Base-by-base conservation (phyloP, 441 rosid species). In the Eutrema salsugineum region DNA sequence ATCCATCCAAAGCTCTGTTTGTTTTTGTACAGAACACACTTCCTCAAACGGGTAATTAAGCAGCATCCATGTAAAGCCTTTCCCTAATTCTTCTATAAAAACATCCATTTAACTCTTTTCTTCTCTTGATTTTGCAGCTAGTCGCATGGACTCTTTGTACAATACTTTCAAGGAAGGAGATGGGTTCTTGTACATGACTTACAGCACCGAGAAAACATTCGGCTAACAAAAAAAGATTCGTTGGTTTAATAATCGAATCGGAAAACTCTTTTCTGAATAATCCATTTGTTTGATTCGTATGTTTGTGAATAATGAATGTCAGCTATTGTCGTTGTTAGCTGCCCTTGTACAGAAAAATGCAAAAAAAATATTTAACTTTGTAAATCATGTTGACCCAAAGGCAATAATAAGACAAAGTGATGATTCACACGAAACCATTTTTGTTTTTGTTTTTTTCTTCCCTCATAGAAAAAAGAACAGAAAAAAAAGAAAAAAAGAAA, bases 141-240 rank as follows among this genome's bases (percentile, higher is more conserved):
- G 84, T 75, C 71, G 85, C 32, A 78, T 94, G 92, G 85, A 86
- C 54, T 75, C 86, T 10, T 73, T 90, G 20, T 90, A 91, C 60
- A 93, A 88, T 67, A 81, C 92, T 22, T 88, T 48, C 85, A 91
- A 87, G 81, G 97, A 91, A 2, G 89, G 82, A 40, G 99, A 94
- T 69, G 98, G 98, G 9, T 94, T 89, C 78, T 80, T 91, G 53
- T 94, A 94, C 78, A 86, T 94, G 98, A 85, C 87, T 66, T 94
- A 91, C 86, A 91, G 98, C 87, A 86, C 91, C 43, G 97, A 94
- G 87, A 88, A 94, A 70, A 90, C 97, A 59, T 94, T 91, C 40
- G 97, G 97, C 77, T 81, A 58, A 77, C 63, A 6, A 36, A 6
- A 36, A 6, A 51, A 3, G 15, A 53, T 62, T 44, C 58, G 19